Evolutionary conservation across 2,329 filamentous ascomycete species (phyloP), one percentile per base, ranked within the genome.

Genomic region (Fusarium pininemorale): DNA sequence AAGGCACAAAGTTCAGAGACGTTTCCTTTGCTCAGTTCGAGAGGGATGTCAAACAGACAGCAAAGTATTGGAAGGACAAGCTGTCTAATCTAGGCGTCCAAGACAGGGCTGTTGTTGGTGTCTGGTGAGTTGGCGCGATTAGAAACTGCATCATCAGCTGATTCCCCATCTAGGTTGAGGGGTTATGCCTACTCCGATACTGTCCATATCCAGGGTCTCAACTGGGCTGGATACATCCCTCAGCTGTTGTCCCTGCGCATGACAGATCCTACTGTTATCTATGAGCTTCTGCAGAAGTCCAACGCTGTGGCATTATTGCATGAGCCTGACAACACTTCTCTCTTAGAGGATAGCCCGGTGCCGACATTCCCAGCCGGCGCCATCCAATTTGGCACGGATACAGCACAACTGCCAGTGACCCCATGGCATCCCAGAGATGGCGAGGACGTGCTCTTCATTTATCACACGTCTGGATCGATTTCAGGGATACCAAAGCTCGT

Each of bases 401-500:
- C 15, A 3, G 24, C 58, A 2, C 45, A 59, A 10, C 20, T 69
- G 1, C 30, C 59, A 4, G 32, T 63, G 8, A 2, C 7, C 3
- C 26, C 69, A 6, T 61, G 63, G 28, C 22, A 35, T 5, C 67
- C 75, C 15, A 39, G 38, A 0, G 16, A 56, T 5, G 30, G 39
- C 0, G 69, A 77, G 0, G 72, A 77, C 3, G 41, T 65, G 5
- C 4, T 69, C 6, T 53, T 72, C 15, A 69, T 75, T 3, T 66
- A 61, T 42, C 75, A 78, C n/a, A 74, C 75, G 6, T 78, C 76
- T 11, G 76, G 76, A 1, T 78, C 76, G 0, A 75, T 68, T 2
- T 76, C 74, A 2, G 76, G 75, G 3, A 59, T 51, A 7, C 76
- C 76, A 4, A 78, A 78, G 28, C n/a, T 78, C 3, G 74, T 78